Evolutionary conservation across 2,329 filamentous ascomycete genomes (phyloP).

Genomic region (Emericellopsis cladophorae): DNA sequence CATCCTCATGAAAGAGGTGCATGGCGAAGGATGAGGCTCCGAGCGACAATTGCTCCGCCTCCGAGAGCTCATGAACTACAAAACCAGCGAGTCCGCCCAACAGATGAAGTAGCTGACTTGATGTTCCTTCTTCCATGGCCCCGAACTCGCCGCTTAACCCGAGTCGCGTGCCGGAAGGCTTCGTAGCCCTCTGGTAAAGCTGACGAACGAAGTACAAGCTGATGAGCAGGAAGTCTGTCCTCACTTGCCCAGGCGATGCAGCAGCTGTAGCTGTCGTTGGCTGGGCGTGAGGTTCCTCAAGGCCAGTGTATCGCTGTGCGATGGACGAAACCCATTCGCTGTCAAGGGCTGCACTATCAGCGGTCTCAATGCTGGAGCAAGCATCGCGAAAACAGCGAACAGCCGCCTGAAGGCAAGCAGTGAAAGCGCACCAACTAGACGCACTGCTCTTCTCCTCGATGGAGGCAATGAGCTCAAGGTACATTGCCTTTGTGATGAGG

Average conservation of each 20-base stretch:
- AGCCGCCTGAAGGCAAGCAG: constrained; percentile 20
- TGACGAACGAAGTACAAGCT: constrained; percentile 21
- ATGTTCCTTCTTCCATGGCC: constrained; percentile 11
- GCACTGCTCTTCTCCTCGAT: constrained; percentile 18
- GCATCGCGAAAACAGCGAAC: constrained; percentile 27
- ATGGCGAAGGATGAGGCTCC: constrained; percentile 18
- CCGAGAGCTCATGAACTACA: constrained; percentile 21
- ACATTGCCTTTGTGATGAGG: constrained; percentile 20
- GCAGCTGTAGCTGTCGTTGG: not conserved
- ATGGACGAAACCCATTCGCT: constrained; percentile 13
- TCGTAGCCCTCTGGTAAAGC: constrained; percentile 28
- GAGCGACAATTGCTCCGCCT: constrained; percentile 20
- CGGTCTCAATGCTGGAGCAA: constrained; percentile 13
- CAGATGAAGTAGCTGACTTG: constrained; percentile 21
- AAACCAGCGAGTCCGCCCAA: constrained; percentile 22
- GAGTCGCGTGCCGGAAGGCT: constrained; percentile 11
- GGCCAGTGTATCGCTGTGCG: constrained; percentile 12
- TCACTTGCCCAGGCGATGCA: constrained; percentile 4
- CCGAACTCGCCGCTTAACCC: constrained; percentile 18
- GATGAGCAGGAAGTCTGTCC: constrained; percentile 24
- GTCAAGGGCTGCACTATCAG: constrained; percentile 1
- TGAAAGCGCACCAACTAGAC: constrained; percentile 22
- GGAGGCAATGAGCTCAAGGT: constrained; percentile 19
- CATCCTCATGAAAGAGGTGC: constrained; percentile 22
- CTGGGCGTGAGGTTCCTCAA: constrained; percentile 5